Evolutionary conservation across 352 stramenopile genomes (phyloP).

Genomic region (Pythium phragmitis): DNA sequence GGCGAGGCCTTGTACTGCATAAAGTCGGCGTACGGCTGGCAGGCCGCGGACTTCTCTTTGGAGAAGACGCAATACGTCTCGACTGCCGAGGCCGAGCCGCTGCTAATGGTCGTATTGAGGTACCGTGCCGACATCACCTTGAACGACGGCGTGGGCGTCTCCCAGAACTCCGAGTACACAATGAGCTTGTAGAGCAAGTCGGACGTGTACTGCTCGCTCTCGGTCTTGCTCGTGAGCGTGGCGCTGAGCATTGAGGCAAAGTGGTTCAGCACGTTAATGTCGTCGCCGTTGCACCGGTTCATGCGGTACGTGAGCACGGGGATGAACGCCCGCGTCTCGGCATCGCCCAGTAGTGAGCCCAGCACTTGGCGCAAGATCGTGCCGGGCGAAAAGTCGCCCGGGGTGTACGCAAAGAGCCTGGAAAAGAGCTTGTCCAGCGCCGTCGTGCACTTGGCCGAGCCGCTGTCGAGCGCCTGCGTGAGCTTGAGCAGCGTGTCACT

Average conservation of each 20-base stretch:
- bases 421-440: constrained; percentile 16
- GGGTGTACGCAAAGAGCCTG: neutral
- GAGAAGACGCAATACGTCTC: constrained; percentile 53
- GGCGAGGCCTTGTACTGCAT: constrained; percentile 10
- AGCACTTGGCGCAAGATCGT: constrained; percentile 32
- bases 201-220: constrained; percentile 21
- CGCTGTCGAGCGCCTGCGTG: constrained; percentile 3
- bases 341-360: constrained; percentile 34
- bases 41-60: constrained; percentile 37
- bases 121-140: constrained; percentile 15
- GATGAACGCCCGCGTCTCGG: constrained; percentile 22
- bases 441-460: constrained; percentile 17
- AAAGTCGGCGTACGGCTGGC: constrained; percentile 32
- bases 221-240: constrained; percentile 10
- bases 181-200: constrained; percentile 37
- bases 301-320: constrained; percentile 35
- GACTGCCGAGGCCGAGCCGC: constrained; percentile 23
- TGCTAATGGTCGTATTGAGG: constrained; percentile 29
- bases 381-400: constrained; percentile 13
- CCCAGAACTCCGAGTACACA: constrained; percentile 35
- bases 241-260: constrained; percentile 21
- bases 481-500: constrained; percentile 10
- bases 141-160: constrained; percentile 27
- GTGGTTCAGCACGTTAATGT: constrained; percentile 32
- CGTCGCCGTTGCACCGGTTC: constrained; percentile 32